phyloP scores from a whole-genome alignment of 306 rosid species.

The Morella rubra region DNA sequence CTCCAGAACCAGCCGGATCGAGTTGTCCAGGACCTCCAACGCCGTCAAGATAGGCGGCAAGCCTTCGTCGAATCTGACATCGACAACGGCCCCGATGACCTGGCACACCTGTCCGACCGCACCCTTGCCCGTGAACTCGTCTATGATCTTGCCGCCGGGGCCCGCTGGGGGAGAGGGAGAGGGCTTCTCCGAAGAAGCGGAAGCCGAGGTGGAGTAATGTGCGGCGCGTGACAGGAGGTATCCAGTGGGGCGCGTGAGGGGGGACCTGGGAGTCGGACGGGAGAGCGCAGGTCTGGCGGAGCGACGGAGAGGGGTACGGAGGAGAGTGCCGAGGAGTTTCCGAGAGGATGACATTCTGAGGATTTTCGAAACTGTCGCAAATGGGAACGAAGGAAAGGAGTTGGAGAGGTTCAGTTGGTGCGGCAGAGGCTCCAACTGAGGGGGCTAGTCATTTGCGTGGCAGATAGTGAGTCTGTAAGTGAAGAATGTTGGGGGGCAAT shows the following conservation, averaged over 20 bases:
- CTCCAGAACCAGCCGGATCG: constrained; percentile 74
- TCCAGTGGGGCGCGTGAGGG: constrained; percentile 26
- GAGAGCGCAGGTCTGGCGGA: neutral
- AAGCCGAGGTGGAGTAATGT: constrained; percentile 69
- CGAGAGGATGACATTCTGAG: constrained; percentile 12
- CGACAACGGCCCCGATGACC: constrained; percentile 96
- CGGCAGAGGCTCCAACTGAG: neutral
- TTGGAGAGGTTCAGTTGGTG: neutral
- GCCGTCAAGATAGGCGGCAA: constrained; percentile 91
- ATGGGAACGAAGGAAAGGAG: neutral
- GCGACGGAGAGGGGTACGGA: constrained; percentile 5
- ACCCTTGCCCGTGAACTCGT: constrained; percentile 83
- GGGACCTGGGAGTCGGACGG: neutral
- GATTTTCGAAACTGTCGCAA: neutral
- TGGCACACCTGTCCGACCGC: constrained; percentile 89
- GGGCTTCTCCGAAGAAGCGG: too few relatives aligned
- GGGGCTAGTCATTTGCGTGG: neutral
- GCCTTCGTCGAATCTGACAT: constrained; percentile 84
- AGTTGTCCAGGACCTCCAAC: constrained; percentile 72
- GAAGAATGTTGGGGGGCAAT: too few relatives aligned
- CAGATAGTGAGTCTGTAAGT: too few relatives aligned
- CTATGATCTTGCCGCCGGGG: constrained; percentile 68
- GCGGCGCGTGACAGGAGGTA: constrained; percentile 64
- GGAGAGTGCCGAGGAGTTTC: neutral
- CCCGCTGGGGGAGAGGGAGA: constrained; percentile 34